These are phyloP conservation scores for Gynandropsis gynandra DNA, from an alignment of 345 rosid species.

Conservation along the genomic window DNA sequence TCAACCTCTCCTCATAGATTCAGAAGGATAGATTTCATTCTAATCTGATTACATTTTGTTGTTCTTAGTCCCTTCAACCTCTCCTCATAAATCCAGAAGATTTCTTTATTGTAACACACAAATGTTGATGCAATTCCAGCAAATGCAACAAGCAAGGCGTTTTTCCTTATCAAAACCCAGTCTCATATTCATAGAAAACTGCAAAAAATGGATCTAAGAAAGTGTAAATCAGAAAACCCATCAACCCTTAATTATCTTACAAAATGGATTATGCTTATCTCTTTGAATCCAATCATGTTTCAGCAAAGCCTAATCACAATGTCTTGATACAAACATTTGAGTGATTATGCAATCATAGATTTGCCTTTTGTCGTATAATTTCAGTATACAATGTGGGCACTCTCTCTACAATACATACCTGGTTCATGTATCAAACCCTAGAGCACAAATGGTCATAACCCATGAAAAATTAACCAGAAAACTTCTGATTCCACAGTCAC, in stretches of 20 bases:
- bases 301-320: background rate
- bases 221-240: slow-evolving; percentile 25
- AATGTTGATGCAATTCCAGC: no score
- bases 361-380: background rate
- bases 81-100: background rate
- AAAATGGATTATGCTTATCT: background rate
- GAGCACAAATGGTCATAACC: slow-evolving; percentile 19
- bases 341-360: slow-evolving; percentile 9
- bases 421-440: slow-evolving; percentile 21
- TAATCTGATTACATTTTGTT: slow-evolving; percentile 1
- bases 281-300: background rate
- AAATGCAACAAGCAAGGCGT: background rate
- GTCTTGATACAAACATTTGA: slow-evolving; percentile 9
- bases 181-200: slow-evolving; percentile 13
- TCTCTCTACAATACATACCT: background rate
- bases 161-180: slow-evolving; percentile 13
- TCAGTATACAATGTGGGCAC: slow-evolving; percentile 11
- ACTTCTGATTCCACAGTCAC: slow-evolving; percentile 20
- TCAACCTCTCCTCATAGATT: background rate
- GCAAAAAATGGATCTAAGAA: slow-evolving; percentile 17
- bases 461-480: slow-evolving; percentile 20
- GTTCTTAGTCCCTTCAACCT: background rate
- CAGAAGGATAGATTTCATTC: slow-evolving; percentile 8
- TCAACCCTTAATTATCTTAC: slow-evolving; percentile 2
- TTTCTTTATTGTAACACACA: background rate